Percentiles rank a stretch among this genome's conserved stretches.
Evolutionary conservation across 352 stramenopile genomes (phyloP).

Genomic region (Globisporangium camurandrum): DNA sequence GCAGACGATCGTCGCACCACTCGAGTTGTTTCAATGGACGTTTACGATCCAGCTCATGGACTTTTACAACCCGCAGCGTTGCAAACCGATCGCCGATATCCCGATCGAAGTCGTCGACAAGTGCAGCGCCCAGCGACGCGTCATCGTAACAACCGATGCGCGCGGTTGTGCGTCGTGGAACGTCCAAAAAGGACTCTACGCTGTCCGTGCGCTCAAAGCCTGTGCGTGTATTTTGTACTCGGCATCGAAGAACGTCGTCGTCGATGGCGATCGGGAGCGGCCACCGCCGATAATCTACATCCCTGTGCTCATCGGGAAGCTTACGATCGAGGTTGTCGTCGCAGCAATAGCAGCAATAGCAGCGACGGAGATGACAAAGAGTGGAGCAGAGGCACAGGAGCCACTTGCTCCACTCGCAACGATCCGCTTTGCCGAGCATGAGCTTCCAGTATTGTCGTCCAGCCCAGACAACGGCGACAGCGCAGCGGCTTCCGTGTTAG

Average conservation of each 20-base stretch:
- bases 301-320: constrained; percentile 49
- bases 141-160: constrained; percentile 32
- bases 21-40: constrained; percentile 55
- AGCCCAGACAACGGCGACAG: constrained; percentile 1
- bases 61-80: constrained; percentile 47
- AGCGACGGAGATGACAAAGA: too few relatives aligned
- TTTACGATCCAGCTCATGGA: constrained; percentile 59
- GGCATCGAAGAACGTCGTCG: constrained; percentile 54
- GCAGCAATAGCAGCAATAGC: constrained; percentile 2
- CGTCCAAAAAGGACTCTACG: constrained; percentile 50
- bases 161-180: constrained; percentile 43
- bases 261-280: constrained; percentile 49
- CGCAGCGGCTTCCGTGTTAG: too few relatives aligned
- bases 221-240: constrained; percentile 64
- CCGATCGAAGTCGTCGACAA: constrained; percentile 51
- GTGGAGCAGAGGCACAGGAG: neutral
- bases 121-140: constrained; percentile 34
- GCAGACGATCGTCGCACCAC: constrained; percentile 47
- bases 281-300: constrained; percentile 39
- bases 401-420: constrained; percentile 1
- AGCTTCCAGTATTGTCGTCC: too few relatives aligned
- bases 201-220: constrained; percentile 39
- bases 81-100: constrained; percentile 31
- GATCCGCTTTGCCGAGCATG: constrained; percentile 1
- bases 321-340: constrained; percentile 25